These are phyloP conservation scores for Exobasidium cylindrosporum DNA, from an alignment of 1,284 basidiomycete species.

Conservation along the genomic window DNA sequence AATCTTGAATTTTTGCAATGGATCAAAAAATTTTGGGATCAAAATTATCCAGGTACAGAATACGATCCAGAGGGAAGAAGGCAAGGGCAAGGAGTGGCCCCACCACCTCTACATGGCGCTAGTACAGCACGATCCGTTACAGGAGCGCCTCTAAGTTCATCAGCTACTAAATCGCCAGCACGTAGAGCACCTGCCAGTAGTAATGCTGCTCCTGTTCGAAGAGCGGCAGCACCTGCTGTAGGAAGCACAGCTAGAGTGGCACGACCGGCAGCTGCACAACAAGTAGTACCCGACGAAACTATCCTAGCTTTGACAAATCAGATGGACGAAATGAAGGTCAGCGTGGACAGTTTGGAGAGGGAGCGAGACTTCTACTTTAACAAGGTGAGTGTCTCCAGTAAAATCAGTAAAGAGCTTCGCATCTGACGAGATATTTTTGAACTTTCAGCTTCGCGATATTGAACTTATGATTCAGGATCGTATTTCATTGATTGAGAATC, in stretches of 20 bases:
- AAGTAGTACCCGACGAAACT: constrained; percentile 53
- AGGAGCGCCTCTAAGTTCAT: constrained; percentile 58
- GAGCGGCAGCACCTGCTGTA: constrained; percentile 14
- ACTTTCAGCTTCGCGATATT: constrained; percentile 64
- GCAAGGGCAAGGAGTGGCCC: constrained; percentile 62
- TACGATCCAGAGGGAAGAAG: constrained; percentile 85
- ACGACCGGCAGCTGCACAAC: constrained; percentile 17
- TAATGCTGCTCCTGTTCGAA: constrained; percentile 9
- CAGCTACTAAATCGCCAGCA: constrained; percentile 43
- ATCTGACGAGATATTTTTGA: constrained; percentile 1
- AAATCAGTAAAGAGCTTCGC: neutral
- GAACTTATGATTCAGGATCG: constrained; percentile 73
- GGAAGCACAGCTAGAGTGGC: constrained; percentile 8
- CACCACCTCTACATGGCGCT: constrained; percentile 39
- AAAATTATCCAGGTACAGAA: constrained; percentile 78
- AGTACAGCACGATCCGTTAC: constrained; percentile 34
- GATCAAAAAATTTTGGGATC: constrained; percentile 94
- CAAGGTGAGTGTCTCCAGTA: constrained; percentile 66
- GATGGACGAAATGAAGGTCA: constrained; percentile 75
- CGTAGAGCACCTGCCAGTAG: constrained; percentile 11
- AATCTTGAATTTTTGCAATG: constrained; percentile 99
- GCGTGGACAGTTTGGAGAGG: constrained; percentile 78
- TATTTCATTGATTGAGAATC: constrained; percentile 42
- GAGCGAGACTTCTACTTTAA: constrained; percentile 98
- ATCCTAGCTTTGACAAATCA: constrained; percentile 70